Evolutionary conservation across 306 rosid species (phyloP), one percentile per base, ranked within the genome.

Genomic region (Trifolium fragiferum): DNA sequence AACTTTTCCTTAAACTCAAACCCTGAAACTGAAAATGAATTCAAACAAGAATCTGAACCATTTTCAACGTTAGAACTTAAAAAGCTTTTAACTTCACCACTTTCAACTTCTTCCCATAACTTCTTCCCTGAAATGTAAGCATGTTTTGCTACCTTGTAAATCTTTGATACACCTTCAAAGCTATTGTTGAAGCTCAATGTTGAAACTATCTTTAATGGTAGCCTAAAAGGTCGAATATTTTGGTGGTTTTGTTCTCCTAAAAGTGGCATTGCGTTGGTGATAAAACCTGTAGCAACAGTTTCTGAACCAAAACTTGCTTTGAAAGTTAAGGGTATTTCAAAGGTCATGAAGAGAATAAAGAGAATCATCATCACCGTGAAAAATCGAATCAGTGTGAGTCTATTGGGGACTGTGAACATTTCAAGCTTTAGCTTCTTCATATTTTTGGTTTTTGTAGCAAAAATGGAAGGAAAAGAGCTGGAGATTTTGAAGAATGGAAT

Each of bases 401-500:
- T 87, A 69, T 79, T 87, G 51, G 84, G 84, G 21, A 87, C 57
- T 54, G 80, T 43, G 49, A 78, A 68, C 4, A 79, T 49, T 70
- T 90, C 96, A 14, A 79, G 15, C 85, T 89, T 92, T 23, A 84
- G 86, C 64, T 88, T 87, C 85, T 90, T 94, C 98, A 91, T 70
- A 91, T 70, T 62, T 73, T 74, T 33, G 35, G 5, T 58, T 7
- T 54, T 27, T 30, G 8, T 58, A 1, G 37, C 7, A 33, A 7
- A 5, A 33, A 33, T 11, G 62, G 71, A 16, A 43, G 57, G 63
- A 40, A 32, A 13, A 1, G 25, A 51, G 53, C 20, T 55, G 30
- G n/a, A 38, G 5, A 14, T 5, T 72, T 38, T 5, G 75, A 71
- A 53, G 60, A 33, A 54, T 35, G 37, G 23, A 65, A 76, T 12